Conservation (phyloP, 2,329 filamentous ascomycete species). For the Drechslera avenae region DNA sequence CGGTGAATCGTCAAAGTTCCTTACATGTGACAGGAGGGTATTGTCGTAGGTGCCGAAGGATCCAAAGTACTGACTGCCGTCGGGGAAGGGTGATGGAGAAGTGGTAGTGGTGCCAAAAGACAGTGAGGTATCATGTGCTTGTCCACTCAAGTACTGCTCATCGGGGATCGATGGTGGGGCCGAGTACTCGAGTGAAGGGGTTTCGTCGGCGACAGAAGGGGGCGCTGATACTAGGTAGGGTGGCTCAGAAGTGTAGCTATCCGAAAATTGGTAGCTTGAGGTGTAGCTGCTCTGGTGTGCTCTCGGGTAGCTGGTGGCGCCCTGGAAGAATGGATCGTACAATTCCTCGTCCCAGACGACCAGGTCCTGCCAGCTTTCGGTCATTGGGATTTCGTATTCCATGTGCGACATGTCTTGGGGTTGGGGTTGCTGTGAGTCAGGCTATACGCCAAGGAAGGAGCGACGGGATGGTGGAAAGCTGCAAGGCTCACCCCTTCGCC, state of each 20-base stretch:
- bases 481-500: slow-evolving; percentile 10
- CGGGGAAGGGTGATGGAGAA: slow-evolving; percentile 31
- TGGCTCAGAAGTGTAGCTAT: slow-evolving; percentile 30
- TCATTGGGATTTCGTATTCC: slow-evolving; percentile 21
- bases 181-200: slow-evolving; percentile 38
- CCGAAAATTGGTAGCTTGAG: slow-evolving; percentile 23
- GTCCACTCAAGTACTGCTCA: slow-evolving; percentile 30
- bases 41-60: slow-evolving; percentile 34
- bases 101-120: slow-evolving; percentile 36
- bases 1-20: slow-evolving; percentile 24
- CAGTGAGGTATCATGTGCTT: slow-evolving; percentile 30
- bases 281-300: slow-evolving; percentile 15
- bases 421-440: background rate
- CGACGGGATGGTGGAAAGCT: slow-evolving; percentile 2
- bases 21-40: slow-evolving; percentile 21
- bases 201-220: slow-evolving; percentile 31
- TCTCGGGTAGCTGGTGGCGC: slow-evolving; percentile 20
- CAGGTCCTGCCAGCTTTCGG: slow-evolving; percentile 38
- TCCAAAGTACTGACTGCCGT: slow-evolving; percentile 24
- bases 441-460: background rate
- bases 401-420: slow-evolving; percentile 22
- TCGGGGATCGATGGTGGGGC: slow-evolving; percentile 37
- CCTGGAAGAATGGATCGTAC: slow-evolving; percentile 36
- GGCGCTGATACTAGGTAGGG: slow-evolving; percentile 29
- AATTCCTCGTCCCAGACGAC: slow-evolving; percentile 38